Base-by-base conservation (phyloP, 2,329 filamentous ascomycete species). In the Pseudogymnoascus sp. region DNA sequence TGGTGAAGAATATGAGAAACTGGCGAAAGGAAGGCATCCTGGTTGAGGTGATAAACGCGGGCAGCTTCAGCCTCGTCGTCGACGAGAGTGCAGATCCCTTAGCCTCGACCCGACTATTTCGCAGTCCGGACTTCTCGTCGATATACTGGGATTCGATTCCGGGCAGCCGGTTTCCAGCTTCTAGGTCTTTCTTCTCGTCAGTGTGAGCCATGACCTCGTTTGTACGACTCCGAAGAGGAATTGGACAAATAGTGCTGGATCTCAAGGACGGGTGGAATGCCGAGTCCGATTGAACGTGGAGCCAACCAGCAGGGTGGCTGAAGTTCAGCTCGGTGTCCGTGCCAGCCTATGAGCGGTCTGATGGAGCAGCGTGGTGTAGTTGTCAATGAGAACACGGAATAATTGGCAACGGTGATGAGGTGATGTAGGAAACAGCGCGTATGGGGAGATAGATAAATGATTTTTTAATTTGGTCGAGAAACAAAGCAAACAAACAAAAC, bases 261-360 rank as follows among this genome's bases (percentile, higher is more conserved):
- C 14, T 7, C 44, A 28, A 50, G 23, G 14, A 50, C 7, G 21
- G 44, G 12, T 50, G 44, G 44, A 50, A 42, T 62, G 50, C 47
- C 65, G 67, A n/a, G 61, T 59, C 35, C 53, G 25, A 50, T 50
- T 50, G 44, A 50, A 50, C 44, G 44, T 50, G 44, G 44, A 25
- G 44, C 44, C 44, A 50, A 50, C 44, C 44, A 50, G 44, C 44
- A 50, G 14, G 44, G 44, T 50, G 44, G 44, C 44, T 50, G 44
- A 28, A 50, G 44, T 50, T 50, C 44, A 50, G 44, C 44, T 50
- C 23, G 44, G 23, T n/a, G 5, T 50, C 23, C 44, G 44, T 50
- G 44, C 44, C 23, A 16, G 44, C 44, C 44, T 50, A 50, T 50
- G 23, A 50, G 44, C 44, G 44, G 44, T 28, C 44, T 50, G 44